Percentiles rank a stretch among this genome's conserved stretches.
phyloP scores from a whole-genome alignment of 371 early-diverging fungal genomes.

The Gilbertella persicaria region DNA sequence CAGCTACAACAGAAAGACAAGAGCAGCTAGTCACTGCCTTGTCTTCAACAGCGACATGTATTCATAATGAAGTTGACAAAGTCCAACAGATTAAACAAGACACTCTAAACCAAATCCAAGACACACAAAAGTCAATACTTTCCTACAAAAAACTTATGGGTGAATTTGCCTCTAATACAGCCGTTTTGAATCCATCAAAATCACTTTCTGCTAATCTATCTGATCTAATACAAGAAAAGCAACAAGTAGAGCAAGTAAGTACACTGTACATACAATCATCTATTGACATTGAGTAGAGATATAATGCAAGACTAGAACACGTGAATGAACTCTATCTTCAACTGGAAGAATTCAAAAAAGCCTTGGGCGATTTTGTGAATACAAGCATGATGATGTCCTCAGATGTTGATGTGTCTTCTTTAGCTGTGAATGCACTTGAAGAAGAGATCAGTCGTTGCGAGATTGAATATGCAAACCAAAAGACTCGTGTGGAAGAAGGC shows the following conservation, averaged over 20 bases:
- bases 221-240: constrained; percentile 12
- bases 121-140: constrained; percentile 6
- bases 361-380: constrained; percentile 32
- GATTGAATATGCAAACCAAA: constrained; percentile 30
- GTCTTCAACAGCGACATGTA: constrained; percentile 1
- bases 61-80: constrained; percentile 5
- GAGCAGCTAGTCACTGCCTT: background rate
- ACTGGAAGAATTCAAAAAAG: constrained; percentile 12
- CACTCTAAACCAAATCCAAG: constrained; percentile 5
- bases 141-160: constrained; percentile 25
- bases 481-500: constrained; percentile 12
- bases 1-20: background rate
- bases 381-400: constrained; percentile 20
- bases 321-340: constrained; percentile 28
- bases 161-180: constrained; percentile 15
- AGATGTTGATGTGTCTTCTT: constrained; percentile 41
- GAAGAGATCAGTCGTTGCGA: constrained; percentile 42
- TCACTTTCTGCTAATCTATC: constrained; percentile 11
- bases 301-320: constrained; percentile 10
- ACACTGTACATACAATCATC: background rate
- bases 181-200: constrained; percentile 3
- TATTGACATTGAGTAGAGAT: constrained; percentile 11
- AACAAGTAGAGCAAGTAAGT: constrained; percentile 18
- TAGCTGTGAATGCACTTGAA: constrained; percentile 36
- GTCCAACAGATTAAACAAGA: constrained; percentile 9